Percentiles rank a stretch among this genome's conserved stretches.
These are phyloP conservation scores for Haberlea rhodopensis DNA, from an alignment of 257 asterid species.

Conservation along the genomic window DNA sequence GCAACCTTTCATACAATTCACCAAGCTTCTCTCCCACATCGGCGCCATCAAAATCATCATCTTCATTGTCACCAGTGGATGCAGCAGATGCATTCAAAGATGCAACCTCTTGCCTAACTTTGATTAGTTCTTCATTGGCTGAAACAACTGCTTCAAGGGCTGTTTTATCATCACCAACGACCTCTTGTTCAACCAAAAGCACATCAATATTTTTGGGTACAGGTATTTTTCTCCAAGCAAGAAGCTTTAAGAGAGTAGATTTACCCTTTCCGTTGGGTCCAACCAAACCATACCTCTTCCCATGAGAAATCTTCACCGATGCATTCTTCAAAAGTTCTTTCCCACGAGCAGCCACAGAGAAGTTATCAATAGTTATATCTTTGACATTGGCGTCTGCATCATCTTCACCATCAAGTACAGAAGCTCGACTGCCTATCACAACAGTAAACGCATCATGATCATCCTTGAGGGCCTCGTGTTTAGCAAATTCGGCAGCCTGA, in stretches of 20 bases:
- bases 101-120: conserved; percentile 55
- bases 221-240: conserved; percentile 61
- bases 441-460: conserved; percentile 80
- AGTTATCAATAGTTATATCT: conserved; percentile 58
- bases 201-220: conserved; percentile 62
- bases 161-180: conserved; percentile 52
- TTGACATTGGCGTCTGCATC: conserved; percentile 72
- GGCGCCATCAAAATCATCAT: conserved; percentile 37
- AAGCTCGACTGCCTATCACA: conserved; percentile 60
- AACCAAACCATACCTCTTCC: conserved; percentile 65
- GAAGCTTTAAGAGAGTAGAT: conserved; percentile 62
- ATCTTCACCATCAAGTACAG: conserved; percentile 60
- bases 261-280: conserved; percentile 80
- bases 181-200: conserved; percentile 65
- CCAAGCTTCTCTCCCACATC: conserved; percentile 54
- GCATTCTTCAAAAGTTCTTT: conserved; percentile 60
- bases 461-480: conserved; percentile 58
- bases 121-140: conserved; percentile 63
- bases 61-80: conserved; percentile 32
- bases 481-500: conserved; percentile 52
- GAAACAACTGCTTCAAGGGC: conserved; percentile 64
- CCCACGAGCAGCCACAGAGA: conserved; percentile 71
- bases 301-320: conserved; percentile 59
- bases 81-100: conserved; percentile 34
- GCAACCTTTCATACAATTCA: conserved; percentile 58